These are phyloP conservation scores for Aspergillus cejpii DNA, from an alignment of 2,329 filamentous ascomycete species.

Conservation along the genomic window DNA sequence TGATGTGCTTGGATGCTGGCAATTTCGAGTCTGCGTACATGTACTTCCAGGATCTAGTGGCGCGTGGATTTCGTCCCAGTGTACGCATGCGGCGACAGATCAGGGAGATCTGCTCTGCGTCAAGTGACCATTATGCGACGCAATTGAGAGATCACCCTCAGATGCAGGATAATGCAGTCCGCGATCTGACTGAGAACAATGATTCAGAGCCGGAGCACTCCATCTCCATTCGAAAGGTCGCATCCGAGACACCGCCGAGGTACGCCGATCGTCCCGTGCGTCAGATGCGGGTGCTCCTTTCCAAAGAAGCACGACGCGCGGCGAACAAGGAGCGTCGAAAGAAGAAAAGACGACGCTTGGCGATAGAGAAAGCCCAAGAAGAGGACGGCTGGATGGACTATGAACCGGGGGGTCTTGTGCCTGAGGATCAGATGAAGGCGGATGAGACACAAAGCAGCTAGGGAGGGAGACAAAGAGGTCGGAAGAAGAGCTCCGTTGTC, in stretches of 20 bases:
- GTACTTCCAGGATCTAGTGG: constrained; percentile 35
- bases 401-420: constrained; percentile 14
- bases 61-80: constrained; percentile 25
- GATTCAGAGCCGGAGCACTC: not conserved
- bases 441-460: not conserved
- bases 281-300: not conserved
- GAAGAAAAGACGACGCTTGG: constrained; percentile 15
- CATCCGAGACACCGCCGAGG: constrained; percentile 2
- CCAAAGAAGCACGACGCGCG: constrained; percentile 12
- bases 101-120: constrained; percentile 22
- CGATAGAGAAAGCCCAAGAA: constrained; percentile 15
- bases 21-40: constrained; percentile 34
- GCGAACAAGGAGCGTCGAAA: constrained; percentile 19
- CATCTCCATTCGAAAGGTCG: not conserved
- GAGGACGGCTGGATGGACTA: constrained; percentile 22
- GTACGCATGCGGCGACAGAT: constrained; percentile 24
- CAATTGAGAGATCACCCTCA: constrained; percentile 27
- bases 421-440: constrained; percentile 9
- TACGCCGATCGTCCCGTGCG: constrained; percentile 4
- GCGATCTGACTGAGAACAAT: not conserved
- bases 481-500: not conserved
- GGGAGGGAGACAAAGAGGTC: not conserved
- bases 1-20: constrained; percentile 46
- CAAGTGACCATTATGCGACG: constrained; percentile 28
- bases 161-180: constrained; percentile 14